Evolutionary conservation across 2,329 filamentous ascomycete species (phyloP), one percentile per base, ranked within the genome.

Genomic region (Exophiala oligosperma): DNA sequence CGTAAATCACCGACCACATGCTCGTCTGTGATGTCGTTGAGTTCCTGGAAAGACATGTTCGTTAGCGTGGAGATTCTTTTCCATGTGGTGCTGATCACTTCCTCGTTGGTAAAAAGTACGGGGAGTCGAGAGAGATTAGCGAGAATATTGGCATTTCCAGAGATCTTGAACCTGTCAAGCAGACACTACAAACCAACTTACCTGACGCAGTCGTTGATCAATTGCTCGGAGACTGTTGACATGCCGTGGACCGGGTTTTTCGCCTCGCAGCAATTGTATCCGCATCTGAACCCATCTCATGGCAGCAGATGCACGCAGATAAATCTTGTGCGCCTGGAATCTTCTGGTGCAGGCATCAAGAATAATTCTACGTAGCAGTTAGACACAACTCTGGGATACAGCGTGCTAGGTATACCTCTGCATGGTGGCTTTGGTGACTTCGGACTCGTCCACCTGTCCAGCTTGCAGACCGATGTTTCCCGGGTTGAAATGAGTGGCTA

Each of bases 271-370:
- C 17, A 83, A 71, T 54, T 77, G 75, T 32, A 76, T 71, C 28
- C 84, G 77, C 37, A 78, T 72, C 60, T 83, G 81, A 62, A 81
- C 76, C 84, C 84, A 87, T 66, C 84, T 76, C 59, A 81, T 73
- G 3, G 80, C 84, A 21, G 84, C 82, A 2, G 81, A 79, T 12
- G 81, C 81, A 61, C 79, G 79, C 3, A 87, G 76, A 64, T 85
- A 86, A 53, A 83, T 79, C 63, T 81, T 81, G 68, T 87, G 83
- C 48, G 83, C 84, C 68, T 81, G 80, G 71, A 87, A 85, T 3
- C 84, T 80, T 49, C 84, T 79, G 37, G 83, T 77, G 49, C 80
- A 80, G 38, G 83, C 80, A 68, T 87, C 84, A 49, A 81, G 73
- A 53, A 87, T 84, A 48, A 87, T 80, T 49, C 84, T 87, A 11